These are phyloP conservation scores for Eucalyptus paniculata DNA, from an alignment of 345 rosid species.

Conservation along the genomic window DNA sequence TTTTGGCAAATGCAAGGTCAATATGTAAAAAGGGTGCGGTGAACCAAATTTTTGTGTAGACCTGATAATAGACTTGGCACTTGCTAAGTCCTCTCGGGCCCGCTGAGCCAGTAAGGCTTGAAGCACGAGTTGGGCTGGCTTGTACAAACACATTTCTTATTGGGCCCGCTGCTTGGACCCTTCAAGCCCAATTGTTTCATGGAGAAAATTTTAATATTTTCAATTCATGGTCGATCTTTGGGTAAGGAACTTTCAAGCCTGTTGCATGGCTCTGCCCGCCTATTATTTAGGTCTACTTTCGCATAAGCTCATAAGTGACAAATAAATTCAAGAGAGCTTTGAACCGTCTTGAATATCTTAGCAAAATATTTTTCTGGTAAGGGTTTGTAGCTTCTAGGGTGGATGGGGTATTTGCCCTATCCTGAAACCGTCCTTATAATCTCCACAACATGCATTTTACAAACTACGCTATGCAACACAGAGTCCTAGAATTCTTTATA, in stretches of 20 bases:
- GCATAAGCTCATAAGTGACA: neutral
- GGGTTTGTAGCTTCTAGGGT: neutral
- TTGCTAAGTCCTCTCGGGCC: neutral
- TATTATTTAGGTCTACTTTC: neutral
- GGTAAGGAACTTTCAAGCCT: neutral
- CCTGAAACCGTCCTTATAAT: neutral
- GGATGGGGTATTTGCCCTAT: neutral
- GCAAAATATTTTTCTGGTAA: neutral
- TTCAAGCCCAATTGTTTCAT: neutral
- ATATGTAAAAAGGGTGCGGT: neutral
- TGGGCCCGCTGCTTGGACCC: neutral
- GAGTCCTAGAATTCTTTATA: neutral
- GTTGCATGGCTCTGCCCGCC: neutral
- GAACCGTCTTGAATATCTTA: neutral
- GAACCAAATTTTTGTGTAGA: neutral
- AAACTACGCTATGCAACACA: neutral
- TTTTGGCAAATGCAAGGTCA: neutral
- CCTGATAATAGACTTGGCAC: neutral
- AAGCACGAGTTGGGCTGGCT: neutral
- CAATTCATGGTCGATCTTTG: neutral
- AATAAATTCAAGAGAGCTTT: neutral
- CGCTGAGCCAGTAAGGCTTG: neutral
- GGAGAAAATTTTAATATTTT: neutral
- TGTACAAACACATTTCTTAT: neutral
- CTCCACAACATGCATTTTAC: neutral